Evolutionary conservation across 129 eudicot genomes (phyloP), one percentile per base, ranked within the genome.

Genomic region (Lactuca saligna): DNA sequence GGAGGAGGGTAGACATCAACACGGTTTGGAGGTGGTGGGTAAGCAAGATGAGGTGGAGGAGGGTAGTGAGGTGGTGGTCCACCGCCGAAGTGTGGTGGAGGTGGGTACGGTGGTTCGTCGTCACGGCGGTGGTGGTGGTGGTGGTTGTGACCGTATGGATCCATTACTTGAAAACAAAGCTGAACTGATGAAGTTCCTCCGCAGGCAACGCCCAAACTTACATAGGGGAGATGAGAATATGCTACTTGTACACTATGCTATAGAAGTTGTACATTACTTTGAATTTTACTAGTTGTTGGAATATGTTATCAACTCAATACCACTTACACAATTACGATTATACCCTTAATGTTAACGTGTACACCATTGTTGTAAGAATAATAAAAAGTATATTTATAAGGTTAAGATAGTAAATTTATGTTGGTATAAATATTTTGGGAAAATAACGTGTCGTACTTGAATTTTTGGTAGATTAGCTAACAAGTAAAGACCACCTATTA

Each of bases 91-190:
- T 46, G 51, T 4, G 51, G 51, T 46, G 51, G 66, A 61, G 66
- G 66, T 9, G 51, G 66, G 66, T 61, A 38, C 9, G 13, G 65
- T 61, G 66, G 66, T 61, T 61, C 66, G 17, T 61, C 51, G 20
- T 41, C 49, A 11, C 66, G 66, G 66, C 20, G 66, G 66, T 61
- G 66, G 66, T 16, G 17, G 66, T 16, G 17, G 17, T 37, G 66
- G 66, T 61, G 50, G 66, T 61, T 61, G 51, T 37, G 66, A 16
- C 66, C 51, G 66, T 61, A 61, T 3, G 66, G 66, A 41, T 61
- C 66, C 66, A 61, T 61, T 61, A 8, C 31, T 16, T 61, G 50
- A 15, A 61, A 61, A 16, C 29, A 53, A 53, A 53, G 57, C 29
- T 53, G n/a, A n/a, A 53, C 8, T 61, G 20, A 37, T 61, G 20